Conservation (phyloP, 148 eudicot species). For the Salicornia ramosissima region DNA sequence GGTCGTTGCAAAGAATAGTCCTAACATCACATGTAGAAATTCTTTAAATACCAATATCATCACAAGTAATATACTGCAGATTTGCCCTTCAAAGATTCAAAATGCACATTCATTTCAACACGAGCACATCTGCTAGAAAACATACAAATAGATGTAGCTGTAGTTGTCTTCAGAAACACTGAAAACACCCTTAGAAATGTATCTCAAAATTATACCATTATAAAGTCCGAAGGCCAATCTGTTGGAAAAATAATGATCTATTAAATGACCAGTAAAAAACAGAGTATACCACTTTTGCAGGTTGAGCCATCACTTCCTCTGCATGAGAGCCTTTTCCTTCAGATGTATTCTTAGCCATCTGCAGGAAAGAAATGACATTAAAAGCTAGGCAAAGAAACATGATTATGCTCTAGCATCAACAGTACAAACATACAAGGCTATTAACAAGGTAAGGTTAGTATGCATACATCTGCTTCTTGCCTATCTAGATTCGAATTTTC, state of each 20-base stretch:
- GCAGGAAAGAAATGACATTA: slow-evolving; percentile 22
- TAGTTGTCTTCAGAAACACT: background rate
- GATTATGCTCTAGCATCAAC: background rate
- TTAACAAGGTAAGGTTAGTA: background rate
- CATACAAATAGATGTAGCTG: no score
- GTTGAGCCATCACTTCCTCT: slow-evolving; percentile 40
- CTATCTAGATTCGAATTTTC: slow-evolving; percentile 31
- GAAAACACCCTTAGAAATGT: background rate
- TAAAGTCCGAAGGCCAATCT: background rate
- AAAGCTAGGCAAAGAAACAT: slow-evolving; percentile 17
- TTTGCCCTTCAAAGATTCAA: background rate
- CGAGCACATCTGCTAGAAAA: no score
- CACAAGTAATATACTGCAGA: background rate
- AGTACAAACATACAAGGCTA: background rate
- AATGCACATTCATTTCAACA: background rate
- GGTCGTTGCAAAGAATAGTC: background rate
- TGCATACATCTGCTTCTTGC: slow-evolving; percentile 45
- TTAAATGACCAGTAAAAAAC: background rate
- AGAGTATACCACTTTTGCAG: slow-evolving; percentile 42
- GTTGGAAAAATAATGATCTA: background rate
- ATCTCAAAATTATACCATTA: no score
- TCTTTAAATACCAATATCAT: background rate
- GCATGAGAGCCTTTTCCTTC: slow-evolving; percentile 28
- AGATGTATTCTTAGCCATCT: slow-evolving; percentile 24
- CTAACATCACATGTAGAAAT: background rate